Evolutionary conservation across 1,284 basidiomycete species (phyloP).

Genomic region (Mycosarcoma maydis): DNA sequence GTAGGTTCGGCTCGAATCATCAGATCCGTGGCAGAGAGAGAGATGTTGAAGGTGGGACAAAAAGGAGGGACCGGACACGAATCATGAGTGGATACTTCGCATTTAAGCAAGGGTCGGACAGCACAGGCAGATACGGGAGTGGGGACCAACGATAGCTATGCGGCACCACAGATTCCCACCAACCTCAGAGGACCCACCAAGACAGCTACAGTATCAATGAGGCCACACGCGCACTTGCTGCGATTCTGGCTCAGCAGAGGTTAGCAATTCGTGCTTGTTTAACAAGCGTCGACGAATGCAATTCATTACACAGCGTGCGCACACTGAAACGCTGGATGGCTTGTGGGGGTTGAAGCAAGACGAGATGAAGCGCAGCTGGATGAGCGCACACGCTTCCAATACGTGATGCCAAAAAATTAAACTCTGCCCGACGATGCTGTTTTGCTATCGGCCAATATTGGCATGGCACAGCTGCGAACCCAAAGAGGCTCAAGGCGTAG

Average conservation of each 20-base stretch:
- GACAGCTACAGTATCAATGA: not conserved
- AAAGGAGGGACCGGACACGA: constrained; percentile 2
- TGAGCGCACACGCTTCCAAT: constrained; percentile 4
- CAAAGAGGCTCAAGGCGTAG: constrained; percentile 5
- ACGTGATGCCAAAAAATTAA: constrained; percentile 1
- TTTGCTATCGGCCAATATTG: not conserved
- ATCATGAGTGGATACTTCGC: not conserved
- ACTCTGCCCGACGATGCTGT: constrained; percentile 6
- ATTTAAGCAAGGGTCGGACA: too few relatives aligned
- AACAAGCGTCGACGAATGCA: too few relatives aligned
- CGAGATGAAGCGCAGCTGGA: constrained; percentile 3
- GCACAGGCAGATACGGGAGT: too few relatives aligned
- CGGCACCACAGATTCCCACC: too few relatives aligned
- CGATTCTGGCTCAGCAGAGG: not conserved
- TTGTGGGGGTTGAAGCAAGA: constrained; percentile 12
- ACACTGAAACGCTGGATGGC: too few relatives aligned
- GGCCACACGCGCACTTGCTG: constrained; percentile 12
- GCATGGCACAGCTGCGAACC: not conserved
- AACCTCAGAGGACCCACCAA: constrained; percentile 22
- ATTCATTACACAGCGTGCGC: constrained; percentile 21
- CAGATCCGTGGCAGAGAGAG: not conserved
- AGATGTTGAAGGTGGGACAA: constrained; percentile 18
- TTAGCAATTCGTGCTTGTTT: too few relatives aligned
- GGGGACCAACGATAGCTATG: not conserved
- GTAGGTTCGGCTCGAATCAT: not conserved